Percentiles rank a stretch among this genome's conserved stretches.
phyloP scores from a whole-genome alignment of 164 flowering plant genomes.

The Sedum album region DNA sequence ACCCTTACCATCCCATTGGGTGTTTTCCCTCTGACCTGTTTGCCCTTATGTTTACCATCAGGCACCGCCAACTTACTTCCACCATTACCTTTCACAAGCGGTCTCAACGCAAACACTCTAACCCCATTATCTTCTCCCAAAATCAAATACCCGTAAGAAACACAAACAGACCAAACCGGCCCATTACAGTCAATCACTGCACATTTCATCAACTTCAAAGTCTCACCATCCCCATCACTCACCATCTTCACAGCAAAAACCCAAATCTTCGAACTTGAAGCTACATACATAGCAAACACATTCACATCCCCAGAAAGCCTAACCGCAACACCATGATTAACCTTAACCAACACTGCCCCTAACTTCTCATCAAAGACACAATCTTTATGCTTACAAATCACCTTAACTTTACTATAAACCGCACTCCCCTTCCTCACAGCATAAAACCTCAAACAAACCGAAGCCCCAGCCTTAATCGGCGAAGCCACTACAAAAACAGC shows the following conservation, averaged over 20 bases:
- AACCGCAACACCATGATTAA: conserved; percentile 49
- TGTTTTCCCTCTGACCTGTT: conserved; percentile 15
- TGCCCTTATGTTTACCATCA: conserved; percentile 9
- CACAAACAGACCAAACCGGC: conserved; percentile 43
- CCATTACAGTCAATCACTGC: conserved; percentile 58
- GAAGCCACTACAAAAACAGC: conserved; percentile 39
- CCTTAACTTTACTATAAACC: conserved; percentile 24
- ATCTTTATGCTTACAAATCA: conserved; percentile 38
- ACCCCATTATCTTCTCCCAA: conserved; percentile 84
- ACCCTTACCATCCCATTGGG: conserved; percentile 29
- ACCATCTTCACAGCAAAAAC: conserved; percentile 44
- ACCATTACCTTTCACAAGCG: conserved; percentile 46
- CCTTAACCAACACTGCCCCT: conserved; percentile 50
- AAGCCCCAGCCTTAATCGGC: conserved; percentile 41
- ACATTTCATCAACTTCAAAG: conserved; percentile 61
- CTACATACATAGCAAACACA: conserved; percentile 48
- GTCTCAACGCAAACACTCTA: conserved; percentile 56
- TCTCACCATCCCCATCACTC: conserved; percentile 11
- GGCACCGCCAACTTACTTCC: conserved; percentile 17
- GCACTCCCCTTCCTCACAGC: conserved; percentile 17
- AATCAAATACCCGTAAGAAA: conserved; percentile 48
- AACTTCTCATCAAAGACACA: conserved; percentile 21
- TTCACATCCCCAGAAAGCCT: conserved; percentile 50
- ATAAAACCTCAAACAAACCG: conserved; percentile 50
- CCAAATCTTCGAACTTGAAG: conserved; percentile 50